Evolutionary conservation across 2,329 filamentous ascomycete species (phyloP).

Genomic region (Claviceps spartinae): DNA sequence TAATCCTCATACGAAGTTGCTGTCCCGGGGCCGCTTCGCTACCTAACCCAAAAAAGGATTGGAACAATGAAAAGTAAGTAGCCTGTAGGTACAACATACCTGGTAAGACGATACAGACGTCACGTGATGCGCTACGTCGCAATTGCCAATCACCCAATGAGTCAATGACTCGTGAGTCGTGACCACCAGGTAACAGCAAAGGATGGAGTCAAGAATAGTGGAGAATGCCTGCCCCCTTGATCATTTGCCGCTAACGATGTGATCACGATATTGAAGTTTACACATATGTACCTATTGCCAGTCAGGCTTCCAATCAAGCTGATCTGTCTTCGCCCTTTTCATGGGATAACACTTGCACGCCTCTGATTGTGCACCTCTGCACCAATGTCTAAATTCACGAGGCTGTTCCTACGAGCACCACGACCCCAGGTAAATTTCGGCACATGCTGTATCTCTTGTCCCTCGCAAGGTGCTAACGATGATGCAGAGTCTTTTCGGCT

Average conservation of each 20-base stretch:
- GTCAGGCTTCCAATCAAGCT: neutral
- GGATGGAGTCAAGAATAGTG: neutral
- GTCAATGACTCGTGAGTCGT: too few relatives aligned
- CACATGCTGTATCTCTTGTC: neutral
- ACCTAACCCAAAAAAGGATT: too few relatives aligned
- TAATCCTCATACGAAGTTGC: neutral
- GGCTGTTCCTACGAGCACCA: constrained; percentile 24
- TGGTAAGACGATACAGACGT: neutral
- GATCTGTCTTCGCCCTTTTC: neutral
- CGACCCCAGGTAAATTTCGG: constrained; percentile 24
- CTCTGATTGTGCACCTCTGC: neutral
- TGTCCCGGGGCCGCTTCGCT: neutral
- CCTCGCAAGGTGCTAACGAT: constrained; percentile 4
- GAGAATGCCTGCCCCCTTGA: neutral
- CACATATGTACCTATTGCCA: too few relatives aligned
- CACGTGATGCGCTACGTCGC: neutral
- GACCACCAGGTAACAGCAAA: neutral
- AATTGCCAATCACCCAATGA: too few relatives aligned
- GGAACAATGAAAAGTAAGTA: too few relatives aligned
- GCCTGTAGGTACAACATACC: neutral
- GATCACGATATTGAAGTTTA: neutral
- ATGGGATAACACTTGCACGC: neutral
- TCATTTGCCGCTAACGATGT: neutral
- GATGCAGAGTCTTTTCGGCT: constrained; percentile 64
- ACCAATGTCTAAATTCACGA: constrained; percentile 23